Evolutionary conservation across 495 filamentous ascomycete species (phyloP).

Genomic region (Penicillium turbatum): DNA sequence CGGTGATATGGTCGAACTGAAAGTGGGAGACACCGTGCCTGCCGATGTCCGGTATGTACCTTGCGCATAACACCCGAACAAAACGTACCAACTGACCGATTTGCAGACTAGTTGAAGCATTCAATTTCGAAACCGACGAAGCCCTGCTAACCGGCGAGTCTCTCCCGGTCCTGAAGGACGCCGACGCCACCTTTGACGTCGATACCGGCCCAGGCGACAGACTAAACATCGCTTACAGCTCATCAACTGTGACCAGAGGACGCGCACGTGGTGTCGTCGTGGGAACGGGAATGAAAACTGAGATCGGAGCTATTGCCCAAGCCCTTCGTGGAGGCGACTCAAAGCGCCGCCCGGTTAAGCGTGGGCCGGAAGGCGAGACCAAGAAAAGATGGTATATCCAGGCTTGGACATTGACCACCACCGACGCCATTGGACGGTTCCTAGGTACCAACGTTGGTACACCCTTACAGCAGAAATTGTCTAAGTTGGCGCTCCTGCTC

Average conservation of each 20-base stretch:
- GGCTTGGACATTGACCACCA: slow-evolving; percentile 61
- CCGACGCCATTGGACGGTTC: slow-evolving; percentile 64
- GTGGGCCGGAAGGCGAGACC: slow-evolving; percentile 52
- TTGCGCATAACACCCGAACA: background rate
- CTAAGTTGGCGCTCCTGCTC: slow-evolving; percentile 64
- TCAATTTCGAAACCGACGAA: slow-evolving; percentile 72
- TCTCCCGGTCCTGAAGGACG: slow-evolving; percentile 62
- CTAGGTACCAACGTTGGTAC: slow-evolving; percentile 68
- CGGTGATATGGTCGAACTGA: slow-evolving; percentile 67
- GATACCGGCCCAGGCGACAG: slow-evolving; percentile 64
- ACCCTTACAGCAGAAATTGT: slow-evolving; percentile 63
- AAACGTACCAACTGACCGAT: slow-evolving; percentile 5
- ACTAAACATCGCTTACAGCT: slow-evolving; percentile 66
- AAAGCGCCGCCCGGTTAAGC: slow-evolving; percentile 50
- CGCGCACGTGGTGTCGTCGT: slow-evolving; percentile 66
- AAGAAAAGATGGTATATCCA: slow-evolving; percentile 64
- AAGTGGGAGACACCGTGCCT: slow-evolving; percentile 80
- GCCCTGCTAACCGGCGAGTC: slow-evolving; percentile 74
- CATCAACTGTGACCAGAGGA: slow-evolving; percentile 67
- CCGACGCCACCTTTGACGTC: slow-evolving; percentile 36
- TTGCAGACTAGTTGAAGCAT: slow-evolving; percentile 53
- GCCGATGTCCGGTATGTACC: slow-evolving; percentile 54
- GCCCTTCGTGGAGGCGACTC: slow-evolving; percentile 50
- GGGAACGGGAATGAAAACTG: slow-evolving; percentile 66
- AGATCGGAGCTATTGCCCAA: slow-evolving; percentile 67